Evolutionary conservation across 2,329 filamentous ascomycete species (phyloP), one percentile per base, ranked within the genome.

Genomic region (Stemphylium lycopersici): DNA sequence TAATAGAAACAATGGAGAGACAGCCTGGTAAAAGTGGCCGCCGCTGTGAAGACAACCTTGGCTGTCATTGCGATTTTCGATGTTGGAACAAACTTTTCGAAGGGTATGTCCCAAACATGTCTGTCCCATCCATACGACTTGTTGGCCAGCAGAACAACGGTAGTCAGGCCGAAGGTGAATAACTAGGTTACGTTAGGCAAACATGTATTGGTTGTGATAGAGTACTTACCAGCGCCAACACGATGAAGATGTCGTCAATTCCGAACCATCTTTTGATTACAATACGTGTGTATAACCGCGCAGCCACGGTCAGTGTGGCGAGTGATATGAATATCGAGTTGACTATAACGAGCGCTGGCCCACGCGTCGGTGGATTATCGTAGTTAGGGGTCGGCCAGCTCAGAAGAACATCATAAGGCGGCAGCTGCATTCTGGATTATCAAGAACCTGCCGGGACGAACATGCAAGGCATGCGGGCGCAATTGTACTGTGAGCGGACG

Each of bases 1-100:
- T 79, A 80, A 58, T 80, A 81, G 61, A 80, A 79, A 59, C 68
- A 76, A 31, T 80, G 74, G 7, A 81, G 65, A 0, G 77, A 79
- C 13, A 79, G 65, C 13, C 79, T 68, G 0, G 77, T 79, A 52
- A 79, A 79, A 0, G 74, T 76, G 0, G 78, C 69, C 2, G 78
- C 77, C 11, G 72, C 61, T 2, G 71, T 73, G 56, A 79, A 80
- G 4, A 77, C 61, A 6, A 78, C 46, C 58, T 80, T 80, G 3
- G 78, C 71, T 1, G 67, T 63, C 61, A 80, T 74, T 3, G 76
- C 78, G 12, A 78, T 71, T 49, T 78, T 77, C 18, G 51, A 50
- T 2, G 56, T 66, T 13, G 64, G 55, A 18, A 40, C 59, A n/a
- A 67, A 48, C n/a, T 62, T 52, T 4, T 40, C 42, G 18, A 72